Conservation (phyloP, 2,329 filamentous ascomycete genomes). For the Fusarium armeniacum region DNA sequence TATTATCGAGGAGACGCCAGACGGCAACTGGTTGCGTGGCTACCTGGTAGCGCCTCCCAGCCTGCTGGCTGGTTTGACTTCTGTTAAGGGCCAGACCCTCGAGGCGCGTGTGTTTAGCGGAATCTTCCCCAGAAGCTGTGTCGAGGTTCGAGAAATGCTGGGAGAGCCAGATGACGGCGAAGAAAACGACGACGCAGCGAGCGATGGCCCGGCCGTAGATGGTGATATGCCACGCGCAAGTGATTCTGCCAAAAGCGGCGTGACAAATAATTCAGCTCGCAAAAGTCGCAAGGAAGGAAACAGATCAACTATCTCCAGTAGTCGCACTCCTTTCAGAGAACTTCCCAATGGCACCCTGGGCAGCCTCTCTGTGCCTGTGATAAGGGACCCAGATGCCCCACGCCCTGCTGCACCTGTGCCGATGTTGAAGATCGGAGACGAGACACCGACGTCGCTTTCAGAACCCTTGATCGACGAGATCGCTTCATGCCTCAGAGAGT, state of each 20-base stretch:
- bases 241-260: slow-evolving; percentile 69
- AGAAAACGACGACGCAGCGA: slow-evolving; percentile 56
- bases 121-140: slow-evolving; percentile 94
- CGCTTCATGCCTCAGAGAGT: slow-evolving; percentile 94
- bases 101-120: slow-evolving; percentile 98
- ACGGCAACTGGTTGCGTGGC: slow-evolving; percentile 93
- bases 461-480: slow-evolving; percentile 98
- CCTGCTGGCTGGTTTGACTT: slow-evolving; percentile 90
- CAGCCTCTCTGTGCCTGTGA: slow-evolving; percentile 62
- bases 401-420: slow-evolving; percentile 93
- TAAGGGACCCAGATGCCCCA: slow-evolving; percentile 75
- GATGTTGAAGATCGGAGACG: slow-evolving; percentile 97
- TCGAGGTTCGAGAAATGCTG: slow-evolving; percentile 93
- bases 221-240: slow-evolving; percentile 53
- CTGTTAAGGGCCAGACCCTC: slow-evolving; percentile 89
- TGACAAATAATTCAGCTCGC: slow-evolving; percentile 57
- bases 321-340: slow-evolving; percentile 54
- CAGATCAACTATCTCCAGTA: slow-evolving; percentile 43
- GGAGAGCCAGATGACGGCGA: slow-evolving; percentile 76
- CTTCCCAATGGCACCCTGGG: slow-evolving; percentile 58
- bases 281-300: slow-evolving; percentile 56
- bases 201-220: slow-evolving; percentile 52
- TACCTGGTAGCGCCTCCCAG: slow-evolving; percentile 96
- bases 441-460: slow-evolving; percentile 88
- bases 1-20: slow-evolving; percentile 95